Conservation (phyloP, 306 rosid genomes). For the Betula pendula region DNA sequence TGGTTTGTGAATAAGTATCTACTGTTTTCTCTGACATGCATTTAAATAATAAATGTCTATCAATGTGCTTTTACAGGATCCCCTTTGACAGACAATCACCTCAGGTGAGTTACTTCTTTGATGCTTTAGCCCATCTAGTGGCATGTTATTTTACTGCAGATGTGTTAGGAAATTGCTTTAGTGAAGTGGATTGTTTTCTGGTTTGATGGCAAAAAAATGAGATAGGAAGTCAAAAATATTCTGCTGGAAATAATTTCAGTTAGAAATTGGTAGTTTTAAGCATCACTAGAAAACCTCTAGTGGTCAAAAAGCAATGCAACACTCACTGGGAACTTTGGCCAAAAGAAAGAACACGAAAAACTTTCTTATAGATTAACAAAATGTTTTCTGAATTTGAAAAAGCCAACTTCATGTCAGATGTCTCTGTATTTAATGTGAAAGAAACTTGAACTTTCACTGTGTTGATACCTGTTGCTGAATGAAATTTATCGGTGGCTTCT, state of each 20-base stretch:
- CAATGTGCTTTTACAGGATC: conserved; percentile 54
- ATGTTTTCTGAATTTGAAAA: not conserved
- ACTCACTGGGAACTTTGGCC: not conserved
- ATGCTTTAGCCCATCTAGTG: not conserved
- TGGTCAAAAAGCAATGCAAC: not conserved
- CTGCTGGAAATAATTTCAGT: not conserved
- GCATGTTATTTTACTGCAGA: conserved; percentile 4
- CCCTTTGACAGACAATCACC: conserved; percentile 54
- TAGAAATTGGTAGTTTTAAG: not conserved
- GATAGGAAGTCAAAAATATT: not conserved
- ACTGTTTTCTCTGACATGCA: not conserved
- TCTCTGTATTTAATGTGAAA: not conserved
- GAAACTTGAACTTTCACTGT: not conserved
- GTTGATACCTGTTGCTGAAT: not conserved
- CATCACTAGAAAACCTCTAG: not conserved
- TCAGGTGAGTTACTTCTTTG: conserved; percentile 53
- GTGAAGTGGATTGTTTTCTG: not conserved
- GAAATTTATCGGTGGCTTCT: not conserved
- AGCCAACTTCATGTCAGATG: not conserved
- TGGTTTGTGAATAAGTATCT: not conserved
- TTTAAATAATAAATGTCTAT: conserved; percentile 5
- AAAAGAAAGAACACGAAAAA: not conserved
- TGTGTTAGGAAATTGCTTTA: not conserved
- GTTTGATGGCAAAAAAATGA: not conserved
- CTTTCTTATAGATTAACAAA: not conserved